Percentiles rank a stretch among this genome's conserved stretches.
phyloP scores from a whole-genome alignment of 495 filamentous ascomycete species.

The Articulospora tetracladia region DNA sequence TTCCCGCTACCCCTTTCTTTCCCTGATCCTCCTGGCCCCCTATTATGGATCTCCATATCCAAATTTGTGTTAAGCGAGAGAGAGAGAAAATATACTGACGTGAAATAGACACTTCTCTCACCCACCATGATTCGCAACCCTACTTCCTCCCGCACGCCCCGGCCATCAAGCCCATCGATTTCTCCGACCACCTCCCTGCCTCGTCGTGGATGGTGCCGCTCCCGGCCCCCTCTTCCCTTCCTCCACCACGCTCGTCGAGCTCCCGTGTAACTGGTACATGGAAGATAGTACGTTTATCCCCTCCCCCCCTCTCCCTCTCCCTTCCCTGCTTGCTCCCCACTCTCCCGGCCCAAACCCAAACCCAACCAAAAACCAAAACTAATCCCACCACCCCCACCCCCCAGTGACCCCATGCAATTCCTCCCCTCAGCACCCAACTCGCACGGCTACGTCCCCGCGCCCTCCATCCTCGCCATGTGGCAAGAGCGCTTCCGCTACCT shows the following conservation, averaged over 20 bases:
- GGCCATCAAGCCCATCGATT: constrained; percentile 37
- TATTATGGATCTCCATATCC: too few species aligned
- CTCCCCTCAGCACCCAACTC: constrained; percentile 47
- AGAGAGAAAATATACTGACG: not conserved
- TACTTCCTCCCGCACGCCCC: constrained; percentile 48
- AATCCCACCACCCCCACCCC: not conserved
- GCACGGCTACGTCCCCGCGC: constrained; percentile 55
- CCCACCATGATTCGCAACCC: constrained; percentile 51
- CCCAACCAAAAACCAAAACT: not conserved
- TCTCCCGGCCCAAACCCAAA: not conserved
- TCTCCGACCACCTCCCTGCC: constrained; percentile 33
- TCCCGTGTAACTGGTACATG: constrained; percentile 54
- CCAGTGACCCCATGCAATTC: constrained; percentile 51
- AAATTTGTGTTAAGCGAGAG: not conserved
- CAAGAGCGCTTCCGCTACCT: constrained; percentile 56
- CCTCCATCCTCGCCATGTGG: constrained; percentile 55
- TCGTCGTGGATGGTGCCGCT: constrained; percentile 58
- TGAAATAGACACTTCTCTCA: constrained; percentile 34
- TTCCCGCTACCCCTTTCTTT: not conserved
- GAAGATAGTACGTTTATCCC: constrained; percentile 34
- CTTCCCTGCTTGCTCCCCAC: not conserved
- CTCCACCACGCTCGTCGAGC: constrained; percentile 40
- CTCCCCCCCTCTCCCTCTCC: not conserved
- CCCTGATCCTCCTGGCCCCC: not conserved
- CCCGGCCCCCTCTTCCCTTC: constrained; percentile 22